Percentiles rank a stretch among this genome's conserved stretches.
Evolutionary conservation across 192 early-diverging fungal genomes (phyloP).

Genomic region (Coemansia sp.): DNA sequence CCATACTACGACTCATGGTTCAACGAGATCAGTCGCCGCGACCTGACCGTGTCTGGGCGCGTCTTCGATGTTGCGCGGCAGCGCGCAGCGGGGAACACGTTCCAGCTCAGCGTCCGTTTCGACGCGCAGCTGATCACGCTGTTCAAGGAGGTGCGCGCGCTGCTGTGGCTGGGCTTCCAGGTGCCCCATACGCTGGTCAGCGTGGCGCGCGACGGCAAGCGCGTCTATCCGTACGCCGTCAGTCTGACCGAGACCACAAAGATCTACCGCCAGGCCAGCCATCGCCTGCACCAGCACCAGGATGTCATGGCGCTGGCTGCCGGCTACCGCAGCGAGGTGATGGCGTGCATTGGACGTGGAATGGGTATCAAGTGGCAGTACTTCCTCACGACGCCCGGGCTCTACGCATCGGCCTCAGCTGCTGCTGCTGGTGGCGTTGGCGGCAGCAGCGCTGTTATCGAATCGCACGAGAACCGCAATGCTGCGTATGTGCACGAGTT

Average conservation of each 20-base stretch:
- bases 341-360: conserved; percentile 73
- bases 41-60: conserved; percentile 81
- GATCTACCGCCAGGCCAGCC: conserved; percentile 85
- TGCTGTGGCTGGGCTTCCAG: conserved; percentile 93
- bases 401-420: conserved; percentile 39
- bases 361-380: conserved; percentile 90
- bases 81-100: conserved; percentile 67
- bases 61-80: conserved; percentile 88
- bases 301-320: conserved; percentile 81
- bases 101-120: conserved; percentile 90
- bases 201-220: conserved; percentile 92
- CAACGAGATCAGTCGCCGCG: conserved; percentile 75
- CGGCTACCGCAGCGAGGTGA: conserved; percentile 93
- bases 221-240: conserved; percentile 98
- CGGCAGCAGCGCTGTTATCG: conserved; percentile 25
- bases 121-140: conserved; percentile 92
- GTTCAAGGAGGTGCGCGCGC: conserved; percentile 98
- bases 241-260: conserved; percentile 93
- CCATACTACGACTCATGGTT: conserved; percentile 93
- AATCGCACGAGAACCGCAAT: conserved; percentile 80
- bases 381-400: conserved; percentile 69
- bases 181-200: conserved; percentile 89
- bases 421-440: too few relatives aligned
- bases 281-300: conserved; percentile 73
- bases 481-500: conserved; percentile 95